Percentiles rank a stretch among this genome's conserved stretches.
Evolutionary conservation across 1,284 basidiomycete species (phyloP).

Genomic region (Melanopsichium pennsylvanicum): DNA sequence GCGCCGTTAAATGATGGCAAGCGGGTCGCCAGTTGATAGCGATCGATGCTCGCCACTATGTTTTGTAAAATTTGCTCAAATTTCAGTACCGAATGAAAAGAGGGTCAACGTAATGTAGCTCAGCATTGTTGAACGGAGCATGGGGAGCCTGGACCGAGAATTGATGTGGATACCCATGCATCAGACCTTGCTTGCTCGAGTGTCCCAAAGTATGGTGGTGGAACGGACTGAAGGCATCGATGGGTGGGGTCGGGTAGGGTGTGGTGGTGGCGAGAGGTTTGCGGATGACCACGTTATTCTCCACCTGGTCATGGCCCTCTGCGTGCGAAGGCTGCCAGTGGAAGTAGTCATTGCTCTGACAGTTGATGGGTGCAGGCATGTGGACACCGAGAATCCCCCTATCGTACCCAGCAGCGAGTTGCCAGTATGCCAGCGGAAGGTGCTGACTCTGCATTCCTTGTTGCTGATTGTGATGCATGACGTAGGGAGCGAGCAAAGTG

Average conservation of each 20-base stretch:
- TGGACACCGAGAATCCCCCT: constrained; percentile 48
- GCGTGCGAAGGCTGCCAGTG: constrained; percentile 24
- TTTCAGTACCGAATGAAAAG: constrained; percentile 46
- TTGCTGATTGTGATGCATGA: too few relatives aligned
- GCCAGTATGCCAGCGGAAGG: constrained; percentile 46
- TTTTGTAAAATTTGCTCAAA: too few relatives aligned
- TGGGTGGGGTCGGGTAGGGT: constrained; percentile 41
- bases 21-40: too few relatives aligned
- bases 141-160: constrained; percentile 28
- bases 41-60: too few relatives aligned
- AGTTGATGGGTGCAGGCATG: constrained; percentile 35
- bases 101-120: constrained; percentile 41
- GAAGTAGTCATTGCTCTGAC: constrained; percentile 41
- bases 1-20: too few relatives aligned
- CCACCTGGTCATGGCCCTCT: constrained; percentile 7
- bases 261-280: constrained; percentile 35
- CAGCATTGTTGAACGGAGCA: constrained; percentile 50
- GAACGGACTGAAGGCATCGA: constrained; percentile 33
- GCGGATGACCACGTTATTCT: constrained; percentile 12
- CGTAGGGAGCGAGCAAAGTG: constrained; percentile 43
- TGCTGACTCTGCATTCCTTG: constrained; percentile 30
- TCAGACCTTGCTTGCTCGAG: constrained; percentile 10
- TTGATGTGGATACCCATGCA: constrained; percentile 10
- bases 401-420: constrained; percentile 43
- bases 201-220: constrained; percentile 8